Evolutionary conservation across 140 eudicot species (phyloP), one percentile per base, ranked within the genome.

Genomic region (Ambrosia hybrid): DNA sequence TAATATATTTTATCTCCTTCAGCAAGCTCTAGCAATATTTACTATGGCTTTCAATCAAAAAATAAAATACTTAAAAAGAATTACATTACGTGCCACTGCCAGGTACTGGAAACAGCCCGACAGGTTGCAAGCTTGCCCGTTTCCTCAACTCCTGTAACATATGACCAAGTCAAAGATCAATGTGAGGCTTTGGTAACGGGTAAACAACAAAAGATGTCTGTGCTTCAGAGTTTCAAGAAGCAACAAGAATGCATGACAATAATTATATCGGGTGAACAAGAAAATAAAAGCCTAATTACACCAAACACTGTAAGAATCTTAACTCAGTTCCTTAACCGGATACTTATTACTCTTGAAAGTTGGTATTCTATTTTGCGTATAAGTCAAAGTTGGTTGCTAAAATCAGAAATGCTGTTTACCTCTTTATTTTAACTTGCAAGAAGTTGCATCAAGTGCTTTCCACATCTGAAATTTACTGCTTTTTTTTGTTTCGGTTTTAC

Each of bases 161-260:
- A 87, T 57, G 95, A 90, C 83, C 76, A 90, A 74, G 85, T 87
- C 76, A 90, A 81, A 79, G 82, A 75, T 77, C 87, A 90, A 69
- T 90, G 96, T 72, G 96, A 90, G 85, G 95, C 95, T 61, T 84
- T 90, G 75, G 82, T 85, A 10, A 76, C 74, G 2, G 95, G 89
- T 56, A 87, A 90, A 82, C 95, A 85, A 70, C 83, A 87, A 64
- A 90, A 87, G 77, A 78, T 90, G 89, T 87, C 79, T 4, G 85
- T 80, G 61, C 91, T 90, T 67, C 85, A 87, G 5, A 83, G 88
- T 72, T 81, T 86, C 75, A 89, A 87, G 81, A 60, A 71, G 72
- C 87, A 81, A 70, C 87, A 76, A 65, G 89, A 85, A 49, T 68
- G 83, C 74, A 81, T 78, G 84, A 73, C 82, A 45, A 51, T 74